Conservation (phyloP, 495 filamentous ascomycete genomes). For the Cercophora sp. region DNA sequence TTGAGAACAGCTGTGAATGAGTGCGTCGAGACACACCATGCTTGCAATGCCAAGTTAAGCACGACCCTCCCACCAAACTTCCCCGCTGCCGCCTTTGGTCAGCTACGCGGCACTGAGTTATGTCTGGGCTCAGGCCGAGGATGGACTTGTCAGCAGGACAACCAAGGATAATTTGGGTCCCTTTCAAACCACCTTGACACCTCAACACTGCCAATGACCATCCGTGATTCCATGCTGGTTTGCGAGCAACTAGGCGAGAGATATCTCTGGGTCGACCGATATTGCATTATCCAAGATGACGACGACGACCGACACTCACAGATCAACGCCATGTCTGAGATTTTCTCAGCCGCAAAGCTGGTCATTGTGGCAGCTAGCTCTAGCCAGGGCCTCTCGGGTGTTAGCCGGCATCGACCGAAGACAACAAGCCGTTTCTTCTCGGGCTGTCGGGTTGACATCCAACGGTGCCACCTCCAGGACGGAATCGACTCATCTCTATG, state of each 20-base stretch:
- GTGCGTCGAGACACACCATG: not conserved
- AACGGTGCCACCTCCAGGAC: constrained; percentile 11
- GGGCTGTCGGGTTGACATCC: constrained; percentile 12
- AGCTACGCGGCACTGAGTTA: not conserved
- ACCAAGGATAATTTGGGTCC: not conserved
- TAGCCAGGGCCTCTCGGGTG: not conserved
- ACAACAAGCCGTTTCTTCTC: constrained; percentile 5
- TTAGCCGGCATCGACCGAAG: not conserved
- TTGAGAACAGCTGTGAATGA: not conserved
- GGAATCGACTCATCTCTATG: constrained; percentile 16
- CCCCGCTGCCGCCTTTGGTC: not conserved
- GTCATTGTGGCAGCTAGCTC: not conserved
- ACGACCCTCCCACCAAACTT: not conserved
- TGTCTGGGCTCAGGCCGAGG: not conserved
- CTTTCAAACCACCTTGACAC: not conserved
- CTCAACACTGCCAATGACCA: not conserved
- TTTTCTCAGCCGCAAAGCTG: not conserved
- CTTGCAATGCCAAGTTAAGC: not conserved
- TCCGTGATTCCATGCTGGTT: not conserved
- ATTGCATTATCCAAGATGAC: not conserved
- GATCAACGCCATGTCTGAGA: not conserved
- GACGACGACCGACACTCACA: not conserved
- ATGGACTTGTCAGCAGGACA: not conserved
- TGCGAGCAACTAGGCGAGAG: not conserved
- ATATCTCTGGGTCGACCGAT: not conserved